phyloP scores from a whole-genome alignment of 2,329 filamentous ascomycete species.

The Clathrospora elynae region DNA sequence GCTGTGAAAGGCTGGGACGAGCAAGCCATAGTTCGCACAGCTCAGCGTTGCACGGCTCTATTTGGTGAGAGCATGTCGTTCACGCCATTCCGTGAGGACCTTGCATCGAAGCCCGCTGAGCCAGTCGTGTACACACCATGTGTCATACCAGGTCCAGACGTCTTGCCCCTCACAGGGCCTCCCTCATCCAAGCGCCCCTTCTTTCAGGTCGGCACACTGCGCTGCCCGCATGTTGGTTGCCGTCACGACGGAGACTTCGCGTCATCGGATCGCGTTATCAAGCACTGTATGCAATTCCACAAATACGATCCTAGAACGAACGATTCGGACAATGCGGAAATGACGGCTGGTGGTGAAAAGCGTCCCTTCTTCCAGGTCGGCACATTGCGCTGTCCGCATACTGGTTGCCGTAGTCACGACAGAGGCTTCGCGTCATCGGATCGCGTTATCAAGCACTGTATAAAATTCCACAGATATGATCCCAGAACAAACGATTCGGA shows the following conservation, averaged over 20 bases:
- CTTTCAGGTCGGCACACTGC: conserved; percentile 32
- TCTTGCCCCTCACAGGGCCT: not conserved
- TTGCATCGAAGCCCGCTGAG: conserved; percentile 28
- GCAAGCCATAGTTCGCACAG: conserved; percentile 68
- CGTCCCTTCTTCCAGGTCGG: conserved; percentile 34
- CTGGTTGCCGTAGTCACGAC: conserved; percentile 32
- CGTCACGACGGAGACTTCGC: conserved; percentile 31
- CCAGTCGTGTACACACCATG: conserved; percentile 46
- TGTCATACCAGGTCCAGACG: conserved; percentile 25
- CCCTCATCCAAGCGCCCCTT: conserved; percentile 28
- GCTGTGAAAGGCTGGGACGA: conserved; percentile 71
- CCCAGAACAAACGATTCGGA: conserved; percentile 51
- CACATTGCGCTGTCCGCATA: conserved; percentile 39
- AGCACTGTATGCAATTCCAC: conserved; percentile 56
- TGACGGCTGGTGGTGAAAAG: conserved; percentile 62
- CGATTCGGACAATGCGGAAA: conserved; percentile 53
- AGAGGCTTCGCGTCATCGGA: conserved; percentile 32
- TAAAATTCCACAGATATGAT: conserved; percentile 51
- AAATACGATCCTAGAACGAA: conserved; percentile 48
- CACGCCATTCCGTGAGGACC: conserved; percentile 57
- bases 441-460: conserved; percentile 53
- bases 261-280: conserved; percentile 37
- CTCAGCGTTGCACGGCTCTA: conserved; percentile 73
- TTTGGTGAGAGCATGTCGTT: conserved; percentile 76
- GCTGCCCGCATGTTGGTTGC: conserved; percentile 43